A percentile compares a stretch with the other conserved stretches of the same genome.
Conservation (phyloP, 257 asterid genomes). For the Fraxinus anomala region DNA sequence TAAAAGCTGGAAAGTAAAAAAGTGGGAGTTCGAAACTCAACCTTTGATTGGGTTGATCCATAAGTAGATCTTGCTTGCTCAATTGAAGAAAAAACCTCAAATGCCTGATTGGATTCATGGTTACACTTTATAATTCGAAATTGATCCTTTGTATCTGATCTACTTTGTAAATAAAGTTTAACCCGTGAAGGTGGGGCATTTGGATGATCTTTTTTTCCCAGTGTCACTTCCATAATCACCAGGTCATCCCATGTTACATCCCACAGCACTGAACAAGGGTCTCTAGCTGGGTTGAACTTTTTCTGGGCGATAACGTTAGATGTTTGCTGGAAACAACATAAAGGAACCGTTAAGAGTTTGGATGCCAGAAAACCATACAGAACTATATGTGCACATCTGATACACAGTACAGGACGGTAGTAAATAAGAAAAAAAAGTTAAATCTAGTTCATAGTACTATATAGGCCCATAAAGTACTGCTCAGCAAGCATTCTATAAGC, state of each 20-base stretch:
- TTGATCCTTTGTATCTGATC: conserved; percentile 84
- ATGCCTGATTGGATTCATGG: conserved; percentile 76
- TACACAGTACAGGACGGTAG: neutral
- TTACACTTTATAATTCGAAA: conserved; percentile 70
- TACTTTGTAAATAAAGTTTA: conserved; percentile 61
- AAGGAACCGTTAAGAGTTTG: conserved; percentile 23
- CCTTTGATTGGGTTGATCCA: conserved; percentile 65
- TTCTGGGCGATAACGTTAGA: conserved; percentile 84
- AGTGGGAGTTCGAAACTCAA: conserved; percentile 31
- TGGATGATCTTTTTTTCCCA: conserved; percentile 83
- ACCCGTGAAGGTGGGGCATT: conserved; percentile 83
- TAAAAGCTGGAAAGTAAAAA: conserved; percentile 18
- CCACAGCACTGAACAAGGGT: conserved; percentile 95
- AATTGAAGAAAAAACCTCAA: conserved; percentile 74
- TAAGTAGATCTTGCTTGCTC: conserved; percentile 81
- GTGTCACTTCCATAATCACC: conserved; percentile 73
- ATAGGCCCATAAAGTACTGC: neutral
- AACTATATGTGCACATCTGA: neutral
- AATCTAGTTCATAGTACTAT: neutral
- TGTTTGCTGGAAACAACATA: conserved; percentile 72
- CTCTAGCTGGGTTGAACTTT: conserved; percentile 89
- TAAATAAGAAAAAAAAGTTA: neutral
- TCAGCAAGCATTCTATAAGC: neutral
- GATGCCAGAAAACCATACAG: conserved; percentile 13
- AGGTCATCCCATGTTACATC: conserved; percentile 89